Conservation (phyloP, 805 yeast genomes). For the Candida boleticola region DNA sequence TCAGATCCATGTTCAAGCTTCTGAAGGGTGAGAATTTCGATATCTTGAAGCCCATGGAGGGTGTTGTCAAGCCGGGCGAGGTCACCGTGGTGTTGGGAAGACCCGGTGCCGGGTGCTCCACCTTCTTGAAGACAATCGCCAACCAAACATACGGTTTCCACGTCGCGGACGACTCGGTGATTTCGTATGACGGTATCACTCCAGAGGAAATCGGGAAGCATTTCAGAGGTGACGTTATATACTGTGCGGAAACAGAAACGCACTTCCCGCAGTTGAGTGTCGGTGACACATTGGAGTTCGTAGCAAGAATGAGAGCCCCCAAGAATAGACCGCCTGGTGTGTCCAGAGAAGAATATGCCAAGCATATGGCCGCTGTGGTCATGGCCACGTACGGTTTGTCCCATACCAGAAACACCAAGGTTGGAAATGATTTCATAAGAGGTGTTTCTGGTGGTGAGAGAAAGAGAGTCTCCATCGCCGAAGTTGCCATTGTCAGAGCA, state of each 20-base stretch:
- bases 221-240: constrained; percentile 67
- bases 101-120: constrained; percentile 82
- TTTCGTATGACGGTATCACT: constrained; percentile 56
- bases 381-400: constrained; percentile 57
- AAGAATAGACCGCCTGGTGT: constrained; percentile 59
- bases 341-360: constrained; percentile 52
- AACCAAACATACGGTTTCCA: constrained; percentile 62
- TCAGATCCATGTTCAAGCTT: background rate
- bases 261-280: constrained; percentile 72
- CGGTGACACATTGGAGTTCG: constrained; percentile 61
- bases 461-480: constrained; percentile 69
- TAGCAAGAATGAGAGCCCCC: constrained; percentile 62
- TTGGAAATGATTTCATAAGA: constrained; percentile 64
- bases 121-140: constrained; percentile 62
- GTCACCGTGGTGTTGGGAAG: constrained; percentile 72
- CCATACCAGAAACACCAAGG: constrained; percentile 61
- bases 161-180: constrained; percentile 42
- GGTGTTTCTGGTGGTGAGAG: constrained; percentile 76
- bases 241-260: constrained; percentile 64
- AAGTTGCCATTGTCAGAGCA: constrained; percentile 54
- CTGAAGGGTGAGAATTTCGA: constrained; percentile 30
- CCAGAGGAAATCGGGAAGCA: constrained; percentile 49
- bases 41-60: constrained; percentile 67
- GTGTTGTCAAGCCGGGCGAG: constrained; percentile 58
- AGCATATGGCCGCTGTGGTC: constrained; percentile 51